Base-by-base conservation (phyloP, 2,329 filamentous ascomycete species). In the Microascus cirrosus region DNA sequence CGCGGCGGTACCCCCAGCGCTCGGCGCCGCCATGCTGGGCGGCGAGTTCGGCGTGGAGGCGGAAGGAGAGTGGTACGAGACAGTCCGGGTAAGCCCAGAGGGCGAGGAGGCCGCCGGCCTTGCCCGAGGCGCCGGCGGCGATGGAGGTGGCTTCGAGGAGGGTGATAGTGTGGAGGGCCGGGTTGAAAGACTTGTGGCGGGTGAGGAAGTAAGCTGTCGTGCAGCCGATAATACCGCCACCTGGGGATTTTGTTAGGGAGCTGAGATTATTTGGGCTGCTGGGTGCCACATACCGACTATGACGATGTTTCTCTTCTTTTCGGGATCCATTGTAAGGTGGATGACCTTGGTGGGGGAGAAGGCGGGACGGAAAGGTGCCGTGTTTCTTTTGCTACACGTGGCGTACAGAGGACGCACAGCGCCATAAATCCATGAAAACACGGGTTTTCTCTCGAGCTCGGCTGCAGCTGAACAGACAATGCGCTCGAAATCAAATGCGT, bases 191-290 rank as follows among this genome's bases (percentile, higher is more conserved):
- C 32, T 89, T 85, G 69, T 97, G 92, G 62, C 89, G 85, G 2
- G 91, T 94, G 51, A 97, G 77, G 68, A 86, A 97, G 72, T 97
- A 97, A 59, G 93, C 92, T 5, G 89, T 91, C 55, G 90, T 94
- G 69, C 85, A 87, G 66, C 94, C 94, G 65, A 97, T 95, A 62
- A 97, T 91, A 65, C 93, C 93, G 64, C 91, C 93, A 64, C 93
- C 91, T 90, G 60, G 2, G 58, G 25, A 52, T 55, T 48, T 20
- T 32, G 58, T 32, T 18, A 51, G 54, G 51, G 34, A 52, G 24
- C 55, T 1, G 36, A 35, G 42, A 32, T 50, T 39, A 53, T 52
- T 35, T 54, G 55, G 13, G 34, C 42, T 12, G 57, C 24, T 15
- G 24, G 51, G 39, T 53, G 58, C 53, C 7, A 69, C 73, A 59